Evolutionary conservation across 208 protist species (phyloP).

Genomic region (Naegleria lovaniensis): DNA sequence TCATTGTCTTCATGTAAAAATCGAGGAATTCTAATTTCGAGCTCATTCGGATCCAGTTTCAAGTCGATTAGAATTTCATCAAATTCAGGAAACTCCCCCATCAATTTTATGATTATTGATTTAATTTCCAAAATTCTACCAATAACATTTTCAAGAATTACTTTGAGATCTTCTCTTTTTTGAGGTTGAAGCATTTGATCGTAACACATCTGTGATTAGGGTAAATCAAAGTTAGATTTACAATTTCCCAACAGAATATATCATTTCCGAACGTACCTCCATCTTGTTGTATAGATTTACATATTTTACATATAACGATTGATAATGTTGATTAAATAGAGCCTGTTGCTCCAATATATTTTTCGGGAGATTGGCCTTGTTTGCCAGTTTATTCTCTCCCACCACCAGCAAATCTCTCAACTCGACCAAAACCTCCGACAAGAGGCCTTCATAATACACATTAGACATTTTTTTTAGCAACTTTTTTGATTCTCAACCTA

Average conservation of each 20-base stretch:
- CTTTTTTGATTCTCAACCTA: not conserved
- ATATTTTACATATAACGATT: not conserved
- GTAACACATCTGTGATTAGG: slow-evolving; percentile 39
- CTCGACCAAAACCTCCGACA: not conserved
- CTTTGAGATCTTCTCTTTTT: slow-evolving; percentile 75
- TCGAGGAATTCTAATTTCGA: slow-evolving; percentile 70
- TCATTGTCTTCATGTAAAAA: slow-evolving; percentile 28
- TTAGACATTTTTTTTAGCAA: not conserved
- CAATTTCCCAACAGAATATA: no score
- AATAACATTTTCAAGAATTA: slow-evolving; percentile 74
- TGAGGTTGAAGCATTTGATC: slow-evolving; percentile 85
- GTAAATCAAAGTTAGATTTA: no score
- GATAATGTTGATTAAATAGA: not conserved
- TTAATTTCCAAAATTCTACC: slow-evolving; percentile 85
- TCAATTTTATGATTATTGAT: slow-evolving; percentile 58
- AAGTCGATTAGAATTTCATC: slow-evolving; percentile 81
- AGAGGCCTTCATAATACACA: not conserved
- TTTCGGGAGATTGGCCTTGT: not conserved
- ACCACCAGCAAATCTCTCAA: not conserved
- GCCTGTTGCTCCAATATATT: not conserved
- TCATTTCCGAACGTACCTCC: not conserved
- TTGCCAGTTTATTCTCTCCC: not conserved
- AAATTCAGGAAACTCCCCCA: slow-evolving; percentile 69
- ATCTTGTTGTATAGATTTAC: not conserved
- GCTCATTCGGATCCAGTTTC: slow-evolving; percentile 69